Conservation (phyloP, 345 rosid species). For the Melastoma malabathricum region DNA sequence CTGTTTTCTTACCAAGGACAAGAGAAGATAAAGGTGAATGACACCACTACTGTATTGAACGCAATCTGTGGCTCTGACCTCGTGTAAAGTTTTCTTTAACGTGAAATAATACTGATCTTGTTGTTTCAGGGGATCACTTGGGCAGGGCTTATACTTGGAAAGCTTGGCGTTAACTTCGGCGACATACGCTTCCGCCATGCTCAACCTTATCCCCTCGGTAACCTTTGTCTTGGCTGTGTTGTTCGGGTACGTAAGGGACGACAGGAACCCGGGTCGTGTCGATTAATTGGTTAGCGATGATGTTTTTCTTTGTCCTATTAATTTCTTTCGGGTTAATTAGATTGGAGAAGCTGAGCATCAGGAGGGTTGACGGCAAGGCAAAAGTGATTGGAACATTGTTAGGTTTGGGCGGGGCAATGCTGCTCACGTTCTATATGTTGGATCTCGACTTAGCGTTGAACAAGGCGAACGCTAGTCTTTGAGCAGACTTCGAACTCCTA, state of each 20-base stretch:
- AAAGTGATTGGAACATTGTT: conserved; percentile 30
- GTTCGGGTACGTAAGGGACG: conserved; percentile 15
- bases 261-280: too few species aligned
- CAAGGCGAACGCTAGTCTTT: too few species aligned
- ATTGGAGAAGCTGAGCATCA: conserved; percentile 27
- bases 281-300: too few species aligned
- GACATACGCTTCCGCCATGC: conserved; percentile 30
- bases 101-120: not conserved
- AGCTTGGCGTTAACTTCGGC: conserved; percentile 37
- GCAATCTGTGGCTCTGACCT: too few species aligned
- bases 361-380: conserved; percentile 27
- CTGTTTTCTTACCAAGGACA: too few species aligned
- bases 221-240: conserved; percentile 32
- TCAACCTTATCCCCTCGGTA: conserved; percentile 28
- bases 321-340: conserved; percentile 1
- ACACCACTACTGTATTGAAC: too few species aligned
- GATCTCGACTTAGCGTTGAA: too few species aligned
- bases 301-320: not conserved
- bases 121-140: conserved; percentile 13
- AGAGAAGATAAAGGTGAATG: too few species aligned
- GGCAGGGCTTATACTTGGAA: conserved; percentile 18
- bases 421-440: conserved; percentile 44
- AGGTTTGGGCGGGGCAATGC: conserved; percentile 47
- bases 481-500: too few species aligned
- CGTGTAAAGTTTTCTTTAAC: too few species aligned